A percentile compares a stretch with the other conserved stretches of the same genome.
These are phyloP conservation scores for Mesembryanthemum crystallinum DNA, from an alignment of 148 eudicot genomes.

Conservation along the genomic window DNA sequence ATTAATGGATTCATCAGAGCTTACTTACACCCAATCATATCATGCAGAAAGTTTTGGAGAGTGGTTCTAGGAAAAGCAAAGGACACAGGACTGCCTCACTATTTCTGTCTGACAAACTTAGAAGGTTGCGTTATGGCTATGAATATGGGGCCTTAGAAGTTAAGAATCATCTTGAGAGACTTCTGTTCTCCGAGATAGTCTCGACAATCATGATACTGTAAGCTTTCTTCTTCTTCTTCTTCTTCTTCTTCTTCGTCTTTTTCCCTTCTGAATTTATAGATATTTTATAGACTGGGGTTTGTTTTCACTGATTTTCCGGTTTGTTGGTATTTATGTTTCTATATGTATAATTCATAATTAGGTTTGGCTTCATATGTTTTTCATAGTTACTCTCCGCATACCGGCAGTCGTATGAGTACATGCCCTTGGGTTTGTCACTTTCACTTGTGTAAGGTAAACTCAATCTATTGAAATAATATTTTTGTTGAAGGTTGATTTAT, in stretches of 20 bases:
- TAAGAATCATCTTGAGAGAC: constrained; percentile 72
- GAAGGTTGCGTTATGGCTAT: constrained; percentile 56
- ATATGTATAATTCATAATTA: constrained; percentile 1
- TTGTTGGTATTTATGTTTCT: neutral
- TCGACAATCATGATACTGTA: constrained; percentile 66
- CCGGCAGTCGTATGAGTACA: constrained; percentile 21
- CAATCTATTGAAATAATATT: neutral
- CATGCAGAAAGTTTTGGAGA: constrained; percentile 80
- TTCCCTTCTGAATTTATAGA: neutral
- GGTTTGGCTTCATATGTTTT: constrained; percentile 5
- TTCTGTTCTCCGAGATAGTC: constrained; percentile 66
- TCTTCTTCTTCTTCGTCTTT: neutral
- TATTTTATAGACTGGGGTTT: neutral
- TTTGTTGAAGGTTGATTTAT: neutral
- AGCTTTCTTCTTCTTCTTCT: constrained; percentile 16
- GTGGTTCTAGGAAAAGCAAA: constrained; percentile 63
- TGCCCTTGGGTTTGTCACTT: constrained; percentile 96
- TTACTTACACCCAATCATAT: constrained; percentile 4
- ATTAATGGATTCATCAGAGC: neutral
- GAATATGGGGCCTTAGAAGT: constrained; percentile 90
- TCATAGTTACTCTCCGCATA: constrained; percentile 57
- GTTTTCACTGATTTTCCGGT: neutral
- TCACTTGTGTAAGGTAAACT: constrained; percentile 70
- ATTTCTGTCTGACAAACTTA: constrained; percentile 61
- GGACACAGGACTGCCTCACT: constrained; percentile 63